A percentile compares a stretch with the other conserved stretches of the same genome.
These are phyloP conservation scores for Babesia microti DNA, from an alignment of 169 alveolate species.

Conservation along the genomic window DNA sequence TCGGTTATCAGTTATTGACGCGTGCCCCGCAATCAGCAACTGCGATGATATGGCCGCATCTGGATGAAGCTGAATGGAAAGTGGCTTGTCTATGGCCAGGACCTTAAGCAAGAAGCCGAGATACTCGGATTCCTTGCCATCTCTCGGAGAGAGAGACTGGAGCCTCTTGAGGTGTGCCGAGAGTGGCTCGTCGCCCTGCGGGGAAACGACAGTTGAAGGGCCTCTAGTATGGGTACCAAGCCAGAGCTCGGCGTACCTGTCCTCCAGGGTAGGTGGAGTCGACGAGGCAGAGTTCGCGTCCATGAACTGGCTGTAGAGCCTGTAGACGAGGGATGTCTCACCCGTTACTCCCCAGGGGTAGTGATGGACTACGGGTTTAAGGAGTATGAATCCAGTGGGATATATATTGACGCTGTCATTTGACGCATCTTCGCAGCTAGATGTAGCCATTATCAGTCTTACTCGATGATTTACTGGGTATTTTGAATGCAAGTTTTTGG, in stretches of 20 bases:
- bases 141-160: too few species aligned
- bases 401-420: too few species aligned
- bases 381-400: too few species aligned
- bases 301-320: conserved; percentile 4
- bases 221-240: conserved; percentile 53
- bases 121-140: too few species aligned
- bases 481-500: neutral
- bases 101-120: conserved; percentile 50
- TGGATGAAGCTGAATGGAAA: conserved; percentile 60
- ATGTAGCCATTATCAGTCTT: neutral
- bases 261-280: neutral
- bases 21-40: conserved; percentile 7
- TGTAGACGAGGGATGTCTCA: conserved; percentile 22
- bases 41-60: conserved; percentile 29
- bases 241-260: conserved; percentile 57
- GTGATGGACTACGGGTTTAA: conserved; percentile 23
- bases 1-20: conserved; percentile 25
- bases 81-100: conserved; percentile 53
- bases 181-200: too few species aligned
- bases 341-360: conserved; percentile 35
- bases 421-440: too few species aligned
- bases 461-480: neutral
- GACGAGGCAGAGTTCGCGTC: neutral
- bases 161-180: too few species aligned
- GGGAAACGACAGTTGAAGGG: conserved; percentile 36